Conservation (phyloP, 345 rosid genomes). For the Clausena lansium region DNA sequence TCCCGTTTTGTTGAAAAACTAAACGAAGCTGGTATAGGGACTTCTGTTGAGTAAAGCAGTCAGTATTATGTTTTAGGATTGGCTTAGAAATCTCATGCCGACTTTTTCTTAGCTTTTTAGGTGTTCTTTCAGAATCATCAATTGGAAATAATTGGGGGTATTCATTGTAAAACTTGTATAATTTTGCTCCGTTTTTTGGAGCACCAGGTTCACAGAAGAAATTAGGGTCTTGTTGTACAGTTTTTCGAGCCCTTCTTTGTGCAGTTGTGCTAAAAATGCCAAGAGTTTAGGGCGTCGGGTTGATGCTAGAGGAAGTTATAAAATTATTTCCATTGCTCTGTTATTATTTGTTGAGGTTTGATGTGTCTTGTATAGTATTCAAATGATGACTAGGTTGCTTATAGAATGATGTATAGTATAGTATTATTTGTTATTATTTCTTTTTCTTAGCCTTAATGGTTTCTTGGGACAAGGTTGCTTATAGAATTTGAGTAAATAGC, state of each 20-base stretch:
- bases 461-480: background rate
- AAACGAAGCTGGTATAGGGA: conserved; percentile 12
- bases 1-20: conserved; percentile 4
- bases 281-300: background rate
- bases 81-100: conserved; percentile 7
- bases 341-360: background rate
- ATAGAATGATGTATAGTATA: no score
- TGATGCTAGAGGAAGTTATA: background rate
- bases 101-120: conserved; percentile 9
- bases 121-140: background rate
- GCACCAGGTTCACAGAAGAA: conserved; percentile 1
- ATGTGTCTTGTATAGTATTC: background rate
- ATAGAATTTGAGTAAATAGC: background rate
- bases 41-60: background rate
- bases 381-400: background rate
- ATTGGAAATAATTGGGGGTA: conserved; percentile 12
- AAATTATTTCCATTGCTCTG: background rate
- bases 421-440: no score
- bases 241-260: background rate
- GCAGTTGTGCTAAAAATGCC: background rate
- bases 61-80: background rate
- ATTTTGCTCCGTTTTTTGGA: conserved; percentile 9
- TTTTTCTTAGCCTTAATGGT: background rate
- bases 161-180: conserved; percentile 8
- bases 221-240: conserved; percentile 27